Conservation (phyloP, 306 rosid genomes). For the Rosa rugosa region DNA sequence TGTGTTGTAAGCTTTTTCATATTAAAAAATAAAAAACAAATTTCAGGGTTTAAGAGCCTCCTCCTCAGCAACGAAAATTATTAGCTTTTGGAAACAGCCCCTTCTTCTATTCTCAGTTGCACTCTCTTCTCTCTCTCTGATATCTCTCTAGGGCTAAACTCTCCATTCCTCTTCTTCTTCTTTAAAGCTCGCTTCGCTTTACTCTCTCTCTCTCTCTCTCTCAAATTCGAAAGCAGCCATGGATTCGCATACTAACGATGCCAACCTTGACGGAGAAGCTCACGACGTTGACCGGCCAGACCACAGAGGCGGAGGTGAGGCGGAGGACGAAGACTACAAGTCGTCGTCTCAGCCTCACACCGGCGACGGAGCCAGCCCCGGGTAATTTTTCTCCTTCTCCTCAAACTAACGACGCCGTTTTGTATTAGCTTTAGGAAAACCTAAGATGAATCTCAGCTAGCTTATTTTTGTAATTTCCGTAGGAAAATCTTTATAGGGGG, state of each 20-base stretch:
- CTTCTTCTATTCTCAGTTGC: not conserved
- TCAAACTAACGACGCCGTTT: not conserved
- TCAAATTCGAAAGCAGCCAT: conserved; percentile 34
- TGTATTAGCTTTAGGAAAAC: not conserved
- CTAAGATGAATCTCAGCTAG: conserved; percentile 23
- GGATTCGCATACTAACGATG: conserved; percentile 61
- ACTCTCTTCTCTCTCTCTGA: not conserved
- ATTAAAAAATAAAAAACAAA: not conserved
- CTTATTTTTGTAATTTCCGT: conserved; percentile 52
- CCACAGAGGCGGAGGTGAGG: conserved; percentile 47
- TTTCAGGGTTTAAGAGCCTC: not conserved
- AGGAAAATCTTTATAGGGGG: conserved; percentile 97
- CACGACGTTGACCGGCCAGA: conserved; percentile 45
- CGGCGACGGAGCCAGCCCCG: conserved; percentile 97
- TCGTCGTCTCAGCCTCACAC: conserved; percentile 55
- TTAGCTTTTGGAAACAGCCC: not conserved
- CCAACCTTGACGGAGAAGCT: conserved; percentile 43
- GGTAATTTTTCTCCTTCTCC: conserved; percentile 39
- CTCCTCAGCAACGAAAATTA: too few relatives aligned
- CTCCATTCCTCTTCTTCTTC: not conserved
- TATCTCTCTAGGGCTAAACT: not conserved
- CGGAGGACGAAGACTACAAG: conserved; percentile 51
- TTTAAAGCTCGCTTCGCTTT: not conserved
- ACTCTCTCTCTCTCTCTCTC: not conserved
- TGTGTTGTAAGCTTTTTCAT: too few relatives aligned